Conservation (phyloP, 2,329 filamentous ascomycete species). For the Pseudocercospora musae region DNA sequence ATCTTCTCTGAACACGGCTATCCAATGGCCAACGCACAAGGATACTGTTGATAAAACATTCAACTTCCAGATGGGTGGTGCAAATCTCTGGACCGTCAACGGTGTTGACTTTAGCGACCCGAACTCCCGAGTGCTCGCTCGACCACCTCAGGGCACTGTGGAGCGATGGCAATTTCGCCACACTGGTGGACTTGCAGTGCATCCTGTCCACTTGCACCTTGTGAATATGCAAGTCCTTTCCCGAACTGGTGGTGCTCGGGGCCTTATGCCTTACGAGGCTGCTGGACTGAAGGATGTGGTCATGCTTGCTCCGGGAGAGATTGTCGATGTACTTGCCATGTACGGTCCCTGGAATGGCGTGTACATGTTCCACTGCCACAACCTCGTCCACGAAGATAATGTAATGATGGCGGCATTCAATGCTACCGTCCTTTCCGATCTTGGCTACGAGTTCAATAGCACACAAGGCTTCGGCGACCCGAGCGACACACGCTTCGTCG, state of each 20-base stretch:
- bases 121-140: slow-evolving; percentile 49
- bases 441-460: slow-evolving; percentile 30
- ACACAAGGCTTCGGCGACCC: slow-evolving; percentile 27
- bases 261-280: slow-evolving; percentile 52
- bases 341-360: slow-evolving; percentile 55
- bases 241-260: slow-evolving; percentile 45
- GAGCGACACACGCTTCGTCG: slow-evolving; percentile 23
- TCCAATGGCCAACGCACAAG: slow-evolving; percentile 35
- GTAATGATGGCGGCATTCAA: slow-evolving; percentile 47
- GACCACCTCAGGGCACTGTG: slow-evolving; percentile 46
- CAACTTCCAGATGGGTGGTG: slow-evolving; percentile 45
- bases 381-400: slow-evolving; percentile 46
- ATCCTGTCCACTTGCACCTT: slow-evolving; percentile 58
- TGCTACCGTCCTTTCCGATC: slow-evolving; percentile 37
- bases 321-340: slow-evolving; percentile 49
- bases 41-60: slow-evolving; percentile 45
- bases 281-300: slow-evolving; percentile 58
- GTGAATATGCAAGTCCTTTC: slow-evolving; percentile 56
- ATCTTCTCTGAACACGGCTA: slow-evolving; percentile 30
- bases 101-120: slow-evolving; percentile 48
- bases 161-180: slow-evolving; percentile 54
- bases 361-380: slow-evolving; percentile 43
- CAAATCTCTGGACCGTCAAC: slow-evolving; percentile 50
- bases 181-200: slow-evolving; percentile 49
- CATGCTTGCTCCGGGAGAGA: slow-evolving; percentile 52